phyloP scores from a whole-genome alignment of 306 rosid genomes.

The barrel medic (Medicago truncatula) region DNA sequence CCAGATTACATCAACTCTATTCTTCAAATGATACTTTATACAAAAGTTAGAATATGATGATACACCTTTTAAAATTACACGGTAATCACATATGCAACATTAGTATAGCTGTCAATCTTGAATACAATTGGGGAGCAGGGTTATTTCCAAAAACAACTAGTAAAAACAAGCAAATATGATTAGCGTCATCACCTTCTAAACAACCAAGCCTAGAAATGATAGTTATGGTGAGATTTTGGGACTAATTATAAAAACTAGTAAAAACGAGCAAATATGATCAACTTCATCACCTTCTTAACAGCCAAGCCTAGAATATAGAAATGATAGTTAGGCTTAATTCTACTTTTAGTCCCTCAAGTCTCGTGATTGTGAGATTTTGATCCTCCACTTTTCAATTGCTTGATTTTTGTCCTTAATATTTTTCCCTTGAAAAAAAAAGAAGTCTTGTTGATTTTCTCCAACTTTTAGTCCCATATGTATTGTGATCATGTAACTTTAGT shows the following conservation, averaged over 20 bases:
- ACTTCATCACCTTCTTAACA: background rate
- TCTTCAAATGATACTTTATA: slow-evolving; percentile 1
- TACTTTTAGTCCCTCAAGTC: background rate
- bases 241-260: no score
- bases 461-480: background rate
- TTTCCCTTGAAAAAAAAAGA: background rate
- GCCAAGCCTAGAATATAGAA: background rate
- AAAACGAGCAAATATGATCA: slow-evolving; percentile 19
- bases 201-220: background rate
- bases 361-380: background rate
- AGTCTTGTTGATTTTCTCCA: background rate
- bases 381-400: background rate
- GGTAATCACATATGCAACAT: background rate
- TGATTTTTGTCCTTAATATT: background rate
- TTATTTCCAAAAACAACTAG: background rate
- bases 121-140: background rate
- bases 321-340: background rate
- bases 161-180: slow-evolving; percentile 18
- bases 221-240: background rate
- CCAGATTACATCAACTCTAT: slow-evolving; percentile 9
- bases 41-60: background rate
- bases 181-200: background rate
- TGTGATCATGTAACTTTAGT: background rate
- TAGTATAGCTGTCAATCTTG: background rate
- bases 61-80: background rate